These are phyloP conservation scores for Periconia sp. DNA, from an alignment of 2,329 filamentous ascomycete genomes.

Conservation along the genomic window DNA sequence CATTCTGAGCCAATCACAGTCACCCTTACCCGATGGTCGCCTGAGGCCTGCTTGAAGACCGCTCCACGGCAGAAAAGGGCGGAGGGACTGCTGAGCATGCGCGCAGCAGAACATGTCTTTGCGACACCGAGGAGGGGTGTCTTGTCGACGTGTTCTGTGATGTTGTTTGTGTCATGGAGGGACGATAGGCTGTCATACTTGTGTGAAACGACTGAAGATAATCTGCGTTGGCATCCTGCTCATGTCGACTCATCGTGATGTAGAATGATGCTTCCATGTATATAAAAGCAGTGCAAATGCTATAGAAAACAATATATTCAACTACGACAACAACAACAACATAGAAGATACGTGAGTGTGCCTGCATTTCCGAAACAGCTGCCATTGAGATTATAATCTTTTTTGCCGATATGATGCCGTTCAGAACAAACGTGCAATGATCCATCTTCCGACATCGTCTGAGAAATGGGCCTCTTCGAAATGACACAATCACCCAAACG, in stretches of 20 bases:
- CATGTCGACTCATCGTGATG: constrained; percentile 24
- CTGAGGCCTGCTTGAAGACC: too few species aligned
- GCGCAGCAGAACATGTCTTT: too few species aligned
- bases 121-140: too few species aligned
- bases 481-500: too few species aligned
- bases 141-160: too few species aligned
- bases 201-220: background rate
- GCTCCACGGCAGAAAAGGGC: too few species aligned
- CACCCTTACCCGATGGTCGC: background rate
- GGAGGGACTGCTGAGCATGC: too few species aligned
- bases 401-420: constrained; percentile 40
- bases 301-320: constrained; percentile 4
- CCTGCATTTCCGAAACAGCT: constrained; percentile 1
- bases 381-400: constrained; percentile 28
- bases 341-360: constrained; percentile 1
- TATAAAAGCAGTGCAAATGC: constrained; percentile 7
- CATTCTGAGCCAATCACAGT: constrained; percentile 7
- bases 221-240: too few species aligned
- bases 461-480: constrained; percentile 18
- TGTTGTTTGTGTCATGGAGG: too few species aligned
- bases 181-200: too few species aligned
- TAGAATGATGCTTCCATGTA: constrained; percentile 7
- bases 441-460: constrained; percentile 40
- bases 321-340: background rate
- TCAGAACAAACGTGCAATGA: constrained; percentile 27